A percentile compares a stretch with the other conserved stretches of the same genome.
Conservation (phyloP, 345 rosid species). For the Populus nigra region DNA sequence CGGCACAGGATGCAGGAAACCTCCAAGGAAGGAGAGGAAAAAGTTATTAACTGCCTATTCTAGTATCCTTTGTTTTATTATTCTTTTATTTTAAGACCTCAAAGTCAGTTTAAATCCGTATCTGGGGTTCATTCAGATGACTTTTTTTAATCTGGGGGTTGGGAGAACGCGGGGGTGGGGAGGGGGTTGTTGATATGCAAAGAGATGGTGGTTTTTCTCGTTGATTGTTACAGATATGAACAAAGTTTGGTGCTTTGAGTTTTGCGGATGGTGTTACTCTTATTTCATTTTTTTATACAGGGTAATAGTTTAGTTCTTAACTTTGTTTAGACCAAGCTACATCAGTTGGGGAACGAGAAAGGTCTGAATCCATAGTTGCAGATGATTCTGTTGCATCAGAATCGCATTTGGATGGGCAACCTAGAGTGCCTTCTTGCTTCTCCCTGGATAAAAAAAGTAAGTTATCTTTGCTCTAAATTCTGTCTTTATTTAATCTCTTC, state of each 20-base stretch:
- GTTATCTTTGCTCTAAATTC: not conserved
- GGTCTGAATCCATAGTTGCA: constrained; percentile 27
- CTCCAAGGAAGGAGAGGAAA: constrained; percentile 58
- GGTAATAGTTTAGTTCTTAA: constrained; percentile 29
- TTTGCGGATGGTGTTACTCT: constrained; percentile 2
- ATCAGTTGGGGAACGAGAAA: constrained; percentile 30
- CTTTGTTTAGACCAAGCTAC: constrained; percentile 38
- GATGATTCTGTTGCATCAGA: constrained; percentile 24
- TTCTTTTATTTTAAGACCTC: not conserved
- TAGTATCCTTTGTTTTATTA: constrained; percentile 42
- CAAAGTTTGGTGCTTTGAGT: not conserved
- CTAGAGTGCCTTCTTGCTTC: constrained; percentile 20
- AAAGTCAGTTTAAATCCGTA: not conserved
- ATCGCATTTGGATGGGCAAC: constrained; percentile 21
- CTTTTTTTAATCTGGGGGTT: too few relatives aligned
- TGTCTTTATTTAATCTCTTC: not conserved
- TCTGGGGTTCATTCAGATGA: not conserved
- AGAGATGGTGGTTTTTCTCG: not conserved
- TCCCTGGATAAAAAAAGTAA: constrained; percentile 39
- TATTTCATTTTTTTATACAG: constrained; percentile 11
- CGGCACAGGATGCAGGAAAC: constrained; percentile 40
- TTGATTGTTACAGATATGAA: not conserved
- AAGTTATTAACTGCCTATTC: constrained; percentile 36
- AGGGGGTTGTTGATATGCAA: not conserved
- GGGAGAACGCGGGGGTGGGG: not conserved